phyloP scores from a whole-genome alignment of 75 land plant species.

The Larix kaempferi region DNA sequence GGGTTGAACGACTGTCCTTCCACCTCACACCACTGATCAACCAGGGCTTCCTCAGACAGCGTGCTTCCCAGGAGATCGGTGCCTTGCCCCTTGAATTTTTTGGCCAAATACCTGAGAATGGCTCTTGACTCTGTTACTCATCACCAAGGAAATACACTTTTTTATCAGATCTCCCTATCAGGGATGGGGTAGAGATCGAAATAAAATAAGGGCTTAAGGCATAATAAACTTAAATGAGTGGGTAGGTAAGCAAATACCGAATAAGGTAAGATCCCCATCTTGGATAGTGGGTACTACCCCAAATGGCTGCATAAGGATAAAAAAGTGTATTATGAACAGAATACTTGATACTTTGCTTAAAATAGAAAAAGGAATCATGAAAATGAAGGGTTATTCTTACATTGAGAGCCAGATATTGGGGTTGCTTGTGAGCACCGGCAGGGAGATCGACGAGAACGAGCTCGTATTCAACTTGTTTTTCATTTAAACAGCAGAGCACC shows the following conservation, averaged over 20 bases:
- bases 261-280: slow-evolving; percentile 10
- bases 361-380: slow-evolving; percentile 45
- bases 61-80: no score
- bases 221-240: not conserved
- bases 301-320: no score
- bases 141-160: no score
- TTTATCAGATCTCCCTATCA: no score
- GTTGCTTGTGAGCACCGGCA: slow-evolving; percentile 44
- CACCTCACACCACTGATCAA: slow-evolving; percentile 53
- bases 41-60: slow-evolving; percentile 2
- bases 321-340: no score
- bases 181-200: no score
- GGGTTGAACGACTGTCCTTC: slow-evolving; percentile 20
- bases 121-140: slow-evolving; percentile 44
- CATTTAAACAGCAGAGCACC: slow-evolving; percentile 20
- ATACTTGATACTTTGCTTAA: not conserved
- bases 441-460: slow-evolving; percentile 33
- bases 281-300: slow-evolving; percentile 44
- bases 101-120: slow-evolving; percentile 33
- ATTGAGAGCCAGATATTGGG: slow-evolving; percentile 37
- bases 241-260: slow-evolving; percentile 30
- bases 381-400: slow-evolving; percentile 3
- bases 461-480: slow-evolving; percentile 44
- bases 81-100: slow-evolving; percentile 15
- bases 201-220: no score